Base-by-base conservation (phyloP, 306 rosid species). In the Sicyos edulis region DNA sequence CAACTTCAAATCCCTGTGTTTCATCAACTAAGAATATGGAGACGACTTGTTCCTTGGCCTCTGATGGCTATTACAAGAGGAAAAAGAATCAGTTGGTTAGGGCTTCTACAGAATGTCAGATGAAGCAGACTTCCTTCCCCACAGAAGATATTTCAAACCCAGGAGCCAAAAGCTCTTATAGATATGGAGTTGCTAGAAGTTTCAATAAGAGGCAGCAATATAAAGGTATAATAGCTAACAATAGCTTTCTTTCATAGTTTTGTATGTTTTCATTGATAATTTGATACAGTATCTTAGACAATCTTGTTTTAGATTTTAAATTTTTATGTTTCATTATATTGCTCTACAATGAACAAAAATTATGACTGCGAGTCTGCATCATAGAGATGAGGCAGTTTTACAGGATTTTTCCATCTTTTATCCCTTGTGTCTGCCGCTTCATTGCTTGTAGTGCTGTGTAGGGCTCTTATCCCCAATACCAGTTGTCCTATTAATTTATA, bases 31-130 rank as follows among this genome's bases (percentile, higher is more conserved):
- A 76, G 47, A 72, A 74, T 78, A 85, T 85, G 75, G 87, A 79
- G 74, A 86, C 86, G 14, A 76, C 73, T 68, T 89, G 81, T 79
- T 57, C 86, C 59, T 76, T 82, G 70, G 74, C 79, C 71, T 83
- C 83, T 22, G 97, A 90, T 81, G 85, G 89, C 74, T 91, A 93
- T 83, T 91, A 83, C 88, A 93, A 93, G 89, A 86, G 82, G 89
- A 82, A 87, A 51, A 90, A 83, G 82, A 87, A 93, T 76, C 97
- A 93, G 75, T 81, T 93, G 72, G 83, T 89, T 52, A 87, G 97
- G 87, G 83, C 86, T 73, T 62, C 96, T 37, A 74, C 84, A 76
- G 92, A 86, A 77, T 75, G 79, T 78, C 80, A 78, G 51, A 72
- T 53, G 54, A 86, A 82, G 71, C 83, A 83, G 78, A 75, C 82